Percentiles rank a stretch among this genome's conserved stretches.
phyloP scores from a whole-genome alignment of 1,139 yeast species.

The Blastobotrys arbuscula region DNA sequence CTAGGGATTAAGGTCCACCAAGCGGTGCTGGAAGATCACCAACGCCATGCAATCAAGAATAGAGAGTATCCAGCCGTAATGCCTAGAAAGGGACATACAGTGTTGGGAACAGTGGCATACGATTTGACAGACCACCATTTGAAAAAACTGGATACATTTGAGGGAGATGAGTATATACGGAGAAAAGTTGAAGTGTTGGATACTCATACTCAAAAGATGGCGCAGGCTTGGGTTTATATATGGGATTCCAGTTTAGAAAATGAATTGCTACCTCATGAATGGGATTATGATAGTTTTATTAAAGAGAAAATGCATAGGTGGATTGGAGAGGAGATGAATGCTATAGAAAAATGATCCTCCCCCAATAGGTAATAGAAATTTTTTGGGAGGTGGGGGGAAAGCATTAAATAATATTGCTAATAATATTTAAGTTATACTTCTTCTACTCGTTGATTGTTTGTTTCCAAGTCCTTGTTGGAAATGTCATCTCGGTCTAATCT shows the following conservation, averaged over 20 bases:
- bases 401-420: no score
- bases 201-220: conserved; percentile 14
- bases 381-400: no score
- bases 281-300: conserved; percentile 24
- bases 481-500: no score
- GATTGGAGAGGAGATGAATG: conserved; percentile 24
- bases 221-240: conserved; percentile 24
- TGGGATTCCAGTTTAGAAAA: conserved; percentile 21
- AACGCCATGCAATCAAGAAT: conserved; percentile 24
- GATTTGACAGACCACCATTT: conserved; percentile 24
- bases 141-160: conserved; percentile 29
- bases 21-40: conserved; percentile 24
- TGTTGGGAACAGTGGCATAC: conserved; percentile 29
- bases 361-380: conserved; percentile 20
- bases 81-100: conserved; percentile 17
- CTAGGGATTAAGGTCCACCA: conserved; percentile 19
- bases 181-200: conserved; percentile 22
- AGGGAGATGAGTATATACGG: conserved; percentile 32
- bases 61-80: conserved; percentile 32
- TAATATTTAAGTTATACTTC: no score
- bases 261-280: conserved; percentile 19
- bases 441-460: no score
- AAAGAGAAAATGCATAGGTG: conserved; percentile 22
- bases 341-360: conserved; percentile 15
- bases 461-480: no score